Evolutionary conservation across 495 filamentous ascomycete species (phyloP), one percentile per base, ranked within the genome.

Genomic region (Rusavskia elegans): DNA sequence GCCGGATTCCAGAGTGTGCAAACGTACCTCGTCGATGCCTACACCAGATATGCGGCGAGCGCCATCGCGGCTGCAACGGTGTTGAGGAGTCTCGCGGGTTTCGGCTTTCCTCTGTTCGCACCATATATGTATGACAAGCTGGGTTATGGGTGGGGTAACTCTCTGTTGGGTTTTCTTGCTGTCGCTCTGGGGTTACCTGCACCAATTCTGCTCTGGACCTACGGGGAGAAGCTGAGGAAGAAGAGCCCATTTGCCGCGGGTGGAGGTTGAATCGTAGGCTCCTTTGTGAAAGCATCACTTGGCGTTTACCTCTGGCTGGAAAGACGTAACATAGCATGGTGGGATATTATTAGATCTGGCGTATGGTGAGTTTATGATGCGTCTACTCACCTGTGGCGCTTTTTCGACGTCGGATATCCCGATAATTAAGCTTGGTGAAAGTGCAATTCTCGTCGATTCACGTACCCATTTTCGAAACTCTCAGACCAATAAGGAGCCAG

Each of bases 101-200:
- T 89, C 59, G 76, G 71, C 14, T 89, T 92, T 53, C 86, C 86
- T 21, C 68, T 92, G 4, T 89, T 89, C 55, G 82, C 83, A 5
- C 82, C 80, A 2, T 69, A 67, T 30, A 68, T 87, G 74, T 89
- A 76, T 54, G 46, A 66, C 7, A 60, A 63, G n/a, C 55, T 82
- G 51, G 59, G 72, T 44, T 82, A 74, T 63, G 79, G 79, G 9
- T 83, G 78, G 78, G 79, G 78, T n/a, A 81, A 80, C 65, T 79
- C 74, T 58, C 40, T 81, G 45, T 53, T 83, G 37, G 80, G 66
- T 0, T 80, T 81, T 51, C 49, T 78, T 11, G 68, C 68, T 7
- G 55, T 83, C 49, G 73, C 32, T 1, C 60, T 84, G 49, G 78
- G 80, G 0, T 50, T 80, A 40, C 77, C 78, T 7, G 78, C 77